Conservation (phyloP, 331 rosid species). For the Malus hybrid region DNA sequence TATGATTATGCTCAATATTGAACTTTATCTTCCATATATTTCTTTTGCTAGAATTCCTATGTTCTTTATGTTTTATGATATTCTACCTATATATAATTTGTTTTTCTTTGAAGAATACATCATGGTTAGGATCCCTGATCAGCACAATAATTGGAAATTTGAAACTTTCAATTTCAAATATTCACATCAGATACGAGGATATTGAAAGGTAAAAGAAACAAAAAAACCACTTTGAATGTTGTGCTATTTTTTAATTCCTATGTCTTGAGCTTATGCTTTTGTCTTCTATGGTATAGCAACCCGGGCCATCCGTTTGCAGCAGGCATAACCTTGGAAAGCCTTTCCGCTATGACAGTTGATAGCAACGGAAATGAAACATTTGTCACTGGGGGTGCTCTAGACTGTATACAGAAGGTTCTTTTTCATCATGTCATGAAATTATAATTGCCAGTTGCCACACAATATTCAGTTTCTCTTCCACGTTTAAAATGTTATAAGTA, state of each 20-base stretch:
- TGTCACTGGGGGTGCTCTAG: conserved; percentile 77
- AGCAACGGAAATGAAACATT: conserved; percentile 85
- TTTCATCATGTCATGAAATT: background rate
- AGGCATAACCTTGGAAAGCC: conserved; percentile 84
- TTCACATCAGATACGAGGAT: conserved; percentile 96
- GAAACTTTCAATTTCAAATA: conserved; percentile 86
- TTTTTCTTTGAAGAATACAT: conserved; percentile 49
- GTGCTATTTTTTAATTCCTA: background rate
- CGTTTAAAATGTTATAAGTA: background rate
- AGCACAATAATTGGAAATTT: conserved; percentile 87
- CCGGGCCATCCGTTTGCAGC: conserved; percentile 94
- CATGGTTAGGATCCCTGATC: conserved; percentile 97
- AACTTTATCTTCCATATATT: background rate
- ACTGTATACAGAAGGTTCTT: conserved; percentile 70
- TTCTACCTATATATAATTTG: conserved; percentile 3
- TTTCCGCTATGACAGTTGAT: conserved; percentile 83
- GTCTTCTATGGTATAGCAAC: conserved; percentile 59
- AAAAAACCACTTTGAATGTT: too few species aligned
- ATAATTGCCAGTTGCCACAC: background rate
- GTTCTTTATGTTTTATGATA: conserved; percentile 7
- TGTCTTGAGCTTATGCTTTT: conserved; percentile 21
- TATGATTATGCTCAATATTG: background rate
- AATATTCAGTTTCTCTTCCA: background rate
- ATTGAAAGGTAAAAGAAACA: conserved; percentile 55
- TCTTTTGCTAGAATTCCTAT: background rate